Base-by-base conservation (phyloP, 257 asterid genomes). In the Ballota nigra region DNA sequence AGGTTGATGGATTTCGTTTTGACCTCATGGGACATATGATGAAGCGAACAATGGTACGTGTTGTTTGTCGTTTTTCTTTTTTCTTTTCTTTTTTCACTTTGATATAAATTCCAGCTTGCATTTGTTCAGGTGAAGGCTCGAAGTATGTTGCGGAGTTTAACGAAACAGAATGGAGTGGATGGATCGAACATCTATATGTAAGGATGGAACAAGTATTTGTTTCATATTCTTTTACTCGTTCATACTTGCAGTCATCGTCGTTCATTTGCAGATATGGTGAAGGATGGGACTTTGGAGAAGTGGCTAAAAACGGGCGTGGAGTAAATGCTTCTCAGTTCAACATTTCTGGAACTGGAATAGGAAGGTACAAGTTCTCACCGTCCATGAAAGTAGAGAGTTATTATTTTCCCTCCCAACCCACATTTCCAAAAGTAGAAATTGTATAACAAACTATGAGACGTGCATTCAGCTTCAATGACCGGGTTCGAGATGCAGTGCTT, bases 281-380 rank as follows among this genome's bases (percentile, higher is more conserved):
- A 94, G 99, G 99, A 74, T 94, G 99, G 99, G 86, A 91, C 77
- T 94, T 94, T 34, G 99, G 96, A 61, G 99, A 94, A 85, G 99
- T 91, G 71, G 90, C 96, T 62, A 86, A 86, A 28, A 94, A 88
- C 66, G 92, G 96, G 19, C 96, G 97, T 34, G 99, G 97, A 26
- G 77, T 85, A 63, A 94, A 94, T 86, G 97, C 97, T 60, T 86
- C 97, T 10, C 99, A 94, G 77, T 83, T 82, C 78, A 94, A 94
- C 75, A 78, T 94, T 63, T 68, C 38, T 73, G 99, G 92, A 79
- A 85, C 92, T 71, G 97, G 95, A 78, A 91, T 94, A 9, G 99
- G 99, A 75, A 94, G 99, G 99, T 94, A 74, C 60, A 75, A 29
- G 22, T 5, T 5, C 20, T 45, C 8, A 38, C 15, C 15, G 45